Evolutionary conservation across 176 grass and related monocot species (phyloP).

Genomic region (Musa beccarii): DNA sequence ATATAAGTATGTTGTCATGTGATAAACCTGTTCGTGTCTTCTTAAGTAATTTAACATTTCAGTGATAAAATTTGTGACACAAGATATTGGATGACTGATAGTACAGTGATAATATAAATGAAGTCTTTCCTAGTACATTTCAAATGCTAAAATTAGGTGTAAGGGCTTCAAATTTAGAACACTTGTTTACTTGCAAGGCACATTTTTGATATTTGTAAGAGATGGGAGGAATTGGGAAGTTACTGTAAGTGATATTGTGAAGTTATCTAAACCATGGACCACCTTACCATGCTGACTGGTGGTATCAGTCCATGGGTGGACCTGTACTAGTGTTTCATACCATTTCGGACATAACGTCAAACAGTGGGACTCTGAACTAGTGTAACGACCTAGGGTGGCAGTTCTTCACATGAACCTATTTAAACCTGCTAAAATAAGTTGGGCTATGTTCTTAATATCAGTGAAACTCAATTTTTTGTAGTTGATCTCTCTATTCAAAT

Average conservation of each 20-base stretch:
- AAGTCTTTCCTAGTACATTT: not conserved
- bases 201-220: not conserved
- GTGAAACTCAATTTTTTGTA: too few relatives aligned
- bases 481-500: too few relatives aligned
- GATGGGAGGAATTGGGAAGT: not conserved
- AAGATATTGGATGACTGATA: not conserved
- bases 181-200: not conserved
- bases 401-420: not conserved
- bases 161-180: not conserved
- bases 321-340: too few relatives aligned
- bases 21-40: slow-evolving; percentile 2
- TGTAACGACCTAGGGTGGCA: not conserved
- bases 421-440: not conserved
- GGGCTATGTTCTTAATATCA: not conserved
- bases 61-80: not conserved
- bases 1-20: slow-evolving; percentile 76
- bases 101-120: not conserved
- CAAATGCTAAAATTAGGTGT: not conserved
- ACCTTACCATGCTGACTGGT: too few relatives aligned
- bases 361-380: too few relatives aligned
- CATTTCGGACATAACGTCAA: too few relatives aligned
- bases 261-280: not conserved
- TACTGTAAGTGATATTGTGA: not conserved
- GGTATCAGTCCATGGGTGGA: too few relatives aligned
- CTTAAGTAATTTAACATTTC: slow-evolving; percentile 8